Evolutionary conservation across 2,329 filamentous ascomycete species (phyloP).

Genomic region (Verticillium isaacii): DNA sequence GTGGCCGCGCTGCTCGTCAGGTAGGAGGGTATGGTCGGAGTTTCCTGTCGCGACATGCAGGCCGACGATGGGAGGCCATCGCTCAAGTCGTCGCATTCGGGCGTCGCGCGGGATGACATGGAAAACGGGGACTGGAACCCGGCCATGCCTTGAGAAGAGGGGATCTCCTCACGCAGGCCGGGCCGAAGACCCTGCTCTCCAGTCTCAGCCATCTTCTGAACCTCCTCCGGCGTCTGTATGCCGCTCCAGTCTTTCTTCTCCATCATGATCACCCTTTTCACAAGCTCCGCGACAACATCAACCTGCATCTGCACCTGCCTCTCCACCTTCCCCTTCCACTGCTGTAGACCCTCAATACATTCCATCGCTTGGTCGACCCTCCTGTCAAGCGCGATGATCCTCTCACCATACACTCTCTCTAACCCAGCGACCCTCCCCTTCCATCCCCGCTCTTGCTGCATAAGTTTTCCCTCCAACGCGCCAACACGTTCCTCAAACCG

Average conservation of each 20-base stretch:
- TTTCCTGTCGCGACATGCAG: too few relatives aligned
- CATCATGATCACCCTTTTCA: background rate
- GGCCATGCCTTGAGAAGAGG: background rate
- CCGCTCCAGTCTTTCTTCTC: background rate
- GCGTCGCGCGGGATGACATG: background rate
- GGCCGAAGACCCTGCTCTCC: background rate
- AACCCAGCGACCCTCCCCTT: background rate
- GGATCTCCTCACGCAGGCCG: background rate
- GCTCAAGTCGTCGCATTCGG: background rate
- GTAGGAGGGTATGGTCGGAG: too few relatives aligned
- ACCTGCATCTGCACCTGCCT: constrained; percentile 4
- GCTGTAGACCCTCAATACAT: background rate
- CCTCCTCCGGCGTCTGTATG: background rate
- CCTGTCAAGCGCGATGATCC: background rate
- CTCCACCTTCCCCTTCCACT: constrained; percentile 1
- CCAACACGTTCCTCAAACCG: background rate
- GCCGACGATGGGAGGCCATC: too few relatives aligned
- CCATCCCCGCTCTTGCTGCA: background rate
- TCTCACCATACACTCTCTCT: background rate
- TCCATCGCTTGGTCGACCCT: background rate
- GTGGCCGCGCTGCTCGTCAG: background rate
- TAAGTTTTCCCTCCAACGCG: background rate
- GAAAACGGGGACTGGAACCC: background rate
- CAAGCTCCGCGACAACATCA: constrained; percentile 2
- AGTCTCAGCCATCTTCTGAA: background rate